Conservation (phyloP, 2,329 filamentous ascomycete genomes). For the Orbilia quercus region DNA sequence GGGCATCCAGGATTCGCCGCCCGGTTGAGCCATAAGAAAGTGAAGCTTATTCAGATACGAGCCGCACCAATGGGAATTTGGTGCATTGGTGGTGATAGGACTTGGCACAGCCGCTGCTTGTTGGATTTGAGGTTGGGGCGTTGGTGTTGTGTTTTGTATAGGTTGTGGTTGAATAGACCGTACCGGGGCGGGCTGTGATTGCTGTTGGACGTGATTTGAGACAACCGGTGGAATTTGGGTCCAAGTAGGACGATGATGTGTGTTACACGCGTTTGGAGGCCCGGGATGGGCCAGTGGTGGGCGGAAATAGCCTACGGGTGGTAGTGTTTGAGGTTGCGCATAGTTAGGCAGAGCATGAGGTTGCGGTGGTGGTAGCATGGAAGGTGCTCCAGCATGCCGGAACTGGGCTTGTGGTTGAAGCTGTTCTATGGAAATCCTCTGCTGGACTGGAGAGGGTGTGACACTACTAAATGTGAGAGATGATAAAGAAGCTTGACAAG, state of each 20-base stretch:
- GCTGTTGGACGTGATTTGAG: background rate
- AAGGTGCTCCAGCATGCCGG: background rate
- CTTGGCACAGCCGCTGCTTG: background rate
- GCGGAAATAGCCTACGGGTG: conserved; percentile 18
- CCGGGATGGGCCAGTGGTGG: background rate
- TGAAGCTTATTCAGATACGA: conserved; percentile 27
- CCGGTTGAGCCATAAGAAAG: conserved; percentile 22
- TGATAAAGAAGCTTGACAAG: background rate
- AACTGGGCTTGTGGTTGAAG: conserved; percentile 14
- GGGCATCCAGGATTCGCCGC: conserved; percentile 11
- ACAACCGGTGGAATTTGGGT: background rate
- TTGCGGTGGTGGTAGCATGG: conserved; percentile 39
- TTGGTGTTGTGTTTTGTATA: conserved; percentile 4
- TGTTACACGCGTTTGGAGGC: background rate
- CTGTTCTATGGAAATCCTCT: conserved; percentile 9
- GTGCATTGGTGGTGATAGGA: background rate
- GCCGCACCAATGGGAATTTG: conserved; percentile 21
- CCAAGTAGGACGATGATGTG: conserved; percentile 4
- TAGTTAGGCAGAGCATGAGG: no score
- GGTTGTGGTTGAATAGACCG: background rate
- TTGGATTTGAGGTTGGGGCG: conserved; percentile 11
- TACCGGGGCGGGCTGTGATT: conserved; percentile 1
- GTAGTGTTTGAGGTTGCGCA: conserved; percentile 5
- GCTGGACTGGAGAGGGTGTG: conserved; percentile 15
- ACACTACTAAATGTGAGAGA: no score